Percentiles rank a stretch among this genome's conserved stretches.
These are phyloP conservation scores for Emmonsia crescens DNA, from an alignment of 2,329 filamentous ascomycete species.

Conservation along the genomic window DNA sequence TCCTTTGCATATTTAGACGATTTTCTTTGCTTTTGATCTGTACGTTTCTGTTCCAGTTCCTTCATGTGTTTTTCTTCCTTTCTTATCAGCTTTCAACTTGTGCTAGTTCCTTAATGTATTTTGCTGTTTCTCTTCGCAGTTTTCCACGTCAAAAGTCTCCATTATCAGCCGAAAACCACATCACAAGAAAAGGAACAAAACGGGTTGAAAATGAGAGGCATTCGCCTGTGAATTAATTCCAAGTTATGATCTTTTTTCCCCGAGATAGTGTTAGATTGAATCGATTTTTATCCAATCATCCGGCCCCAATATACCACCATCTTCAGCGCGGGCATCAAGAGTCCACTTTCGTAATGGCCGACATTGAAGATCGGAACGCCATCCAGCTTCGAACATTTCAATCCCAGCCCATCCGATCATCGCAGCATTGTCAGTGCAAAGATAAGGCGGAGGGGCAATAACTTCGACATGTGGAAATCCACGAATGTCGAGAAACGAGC, in stretches of 20 bases:
- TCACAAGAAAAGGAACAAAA: neutral
- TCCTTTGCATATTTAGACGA: neutral
- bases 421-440: conserved; percentile 91
- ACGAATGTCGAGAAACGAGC: conserved; percentile 52
- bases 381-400: conserved; percentile 82
- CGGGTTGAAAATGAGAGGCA: neutral
- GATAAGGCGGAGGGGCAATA: conserved; percentile 59
- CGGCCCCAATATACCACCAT: conserved; percentile 58
- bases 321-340: conserved; percentile 50
- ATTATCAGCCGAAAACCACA: neutral
- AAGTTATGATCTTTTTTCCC: neutral
- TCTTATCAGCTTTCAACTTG: neutral
- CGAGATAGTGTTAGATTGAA: neutral
- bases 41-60: conserved; percentile 14
- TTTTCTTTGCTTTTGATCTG: conserved; percentile 6
- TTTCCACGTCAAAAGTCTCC: neutral
- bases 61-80: neutral
- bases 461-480: conserved; percentile 53
- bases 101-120: neutral
- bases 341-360: conserved; percentile 60
- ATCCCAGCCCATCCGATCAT: conserved; percentile 95
- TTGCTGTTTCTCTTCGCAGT: neutral
- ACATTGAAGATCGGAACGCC: conserved; percentile 50
- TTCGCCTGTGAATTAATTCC: neutral
- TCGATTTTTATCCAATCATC: conserved; percentile 38